phyloP scores from a whole-genome alignment of 768 basidiomycete species.

The Phaffia australis region DNA sequence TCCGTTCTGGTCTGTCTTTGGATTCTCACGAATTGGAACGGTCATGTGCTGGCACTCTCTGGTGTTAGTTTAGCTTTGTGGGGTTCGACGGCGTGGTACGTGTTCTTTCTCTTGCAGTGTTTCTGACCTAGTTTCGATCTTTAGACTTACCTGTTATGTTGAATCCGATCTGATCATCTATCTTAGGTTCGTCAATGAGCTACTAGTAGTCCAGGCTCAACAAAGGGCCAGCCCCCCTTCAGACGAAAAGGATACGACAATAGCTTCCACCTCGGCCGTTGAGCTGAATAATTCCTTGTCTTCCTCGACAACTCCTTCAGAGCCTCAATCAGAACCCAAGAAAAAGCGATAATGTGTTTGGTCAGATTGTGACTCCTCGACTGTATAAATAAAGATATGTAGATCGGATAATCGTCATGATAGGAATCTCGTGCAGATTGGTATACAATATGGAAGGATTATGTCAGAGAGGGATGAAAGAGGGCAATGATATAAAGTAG shows the following conservation, averaged over 20 bases:
- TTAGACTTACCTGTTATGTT: neutral
- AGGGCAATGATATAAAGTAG: neutral
- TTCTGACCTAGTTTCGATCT: constrained; percentile 1
- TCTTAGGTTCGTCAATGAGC: constrained; percentile 57
- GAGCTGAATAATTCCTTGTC: neutral
- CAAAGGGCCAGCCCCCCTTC: constrained; percentile 1
- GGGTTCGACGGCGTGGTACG: constrained; percentile 71
- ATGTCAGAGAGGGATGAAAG: neutral
- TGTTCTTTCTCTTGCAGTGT: constrained; percentile 2
- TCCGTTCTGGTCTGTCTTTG: constrained; percentile 42
- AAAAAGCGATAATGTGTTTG: no score
- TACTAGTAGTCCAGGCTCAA: constrained; percentile 40
- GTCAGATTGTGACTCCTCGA: no score
- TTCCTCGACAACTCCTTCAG: no score
- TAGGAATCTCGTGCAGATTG: neutral
- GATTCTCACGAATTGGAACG: constrained; percentile 52
- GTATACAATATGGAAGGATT: neutral
- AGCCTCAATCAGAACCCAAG: no score
- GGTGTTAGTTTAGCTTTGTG: constrained; percentile 58
- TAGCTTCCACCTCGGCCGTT: neutral
- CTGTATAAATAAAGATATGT: no score
- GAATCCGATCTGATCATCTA: constrained; percentile 21
- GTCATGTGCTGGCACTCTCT: constrained; percentile 58
- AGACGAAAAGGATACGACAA: neutral
- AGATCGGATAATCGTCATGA: neutral